Conservation (phyloP, 352 stramenopile genomes). For the Phytophthora pinifolia region DNA sequence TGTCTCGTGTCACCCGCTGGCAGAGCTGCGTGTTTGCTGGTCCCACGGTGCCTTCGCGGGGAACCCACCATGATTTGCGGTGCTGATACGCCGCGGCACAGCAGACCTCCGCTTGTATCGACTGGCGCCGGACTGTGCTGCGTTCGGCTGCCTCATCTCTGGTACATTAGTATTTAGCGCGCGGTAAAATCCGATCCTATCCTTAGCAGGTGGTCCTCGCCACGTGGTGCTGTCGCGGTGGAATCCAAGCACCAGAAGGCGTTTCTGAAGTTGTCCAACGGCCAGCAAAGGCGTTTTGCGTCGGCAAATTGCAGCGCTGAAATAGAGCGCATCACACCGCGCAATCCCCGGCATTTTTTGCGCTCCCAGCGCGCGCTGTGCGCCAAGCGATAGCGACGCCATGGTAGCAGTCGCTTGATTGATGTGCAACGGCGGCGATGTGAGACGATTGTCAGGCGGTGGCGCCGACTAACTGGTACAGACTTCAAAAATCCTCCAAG, state of each 20-base stretch:
- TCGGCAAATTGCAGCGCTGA: background rate
- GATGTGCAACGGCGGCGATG: background rate
- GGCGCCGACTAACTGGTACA: conserved; percentile 11
- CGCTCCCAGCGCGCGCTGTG: no score
- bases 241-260: background rate
- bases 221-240: background rate
- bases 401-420: no score
- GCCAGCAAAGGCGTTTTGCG: background rate
- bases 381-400: no score
- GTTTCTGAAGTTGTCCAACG: conserved; percentile 18
- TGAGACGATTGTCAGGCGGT: conserved; percentile 13
- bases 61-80: conserved; percentile 9
- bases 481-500: conserved; percentile 28
- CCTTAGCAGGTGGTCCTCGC: background rate
- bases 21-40: conserved; percentile 11
- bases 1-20: conserved; percentile 3
- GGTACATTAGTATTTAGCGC: no score
- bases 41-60: conserved; percentile 17
- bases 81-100: background rate
- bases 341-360: no score
- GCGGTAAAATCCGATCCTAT: no score
- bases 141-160: conserved; percentile 6
- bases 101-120: no score
- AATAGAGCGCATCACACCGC: no score
- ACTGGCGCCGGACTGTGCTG: no score